Percentiles rank a stretch among this genome's conserved stretches.
phyloP scores from a whole-genome alignment of 495 filamentous ascomycete genomes.

The Jackrogersella multiformis region DNA sequence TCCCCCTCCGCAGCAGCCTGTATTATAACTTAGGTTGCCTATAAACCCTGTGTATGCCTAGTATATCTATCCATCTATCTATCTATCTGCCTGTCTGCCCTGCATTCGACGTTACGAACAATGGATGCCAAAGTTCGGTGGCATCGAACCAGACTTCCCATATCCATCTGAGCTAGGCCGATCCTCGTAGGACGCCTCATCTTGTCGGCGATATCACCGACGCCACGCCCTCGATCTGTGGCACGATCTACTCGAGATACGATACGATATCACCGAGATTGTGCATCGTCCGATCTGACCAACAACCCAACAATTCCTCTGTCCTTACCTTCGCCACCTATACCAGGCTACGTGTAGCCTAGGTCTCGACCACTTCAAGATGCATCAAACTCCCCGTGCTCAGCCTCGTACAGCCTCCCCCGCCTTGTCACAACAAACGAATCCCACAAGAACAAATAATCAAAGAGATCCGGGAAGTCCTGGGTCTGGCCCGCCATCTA shows the following conservation, averaged over 20 bases:
- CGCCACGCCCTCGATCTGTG: constrained; percentile 14
- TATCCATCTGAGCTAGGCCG: constrained; percentile 38
- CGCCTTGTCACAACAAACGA: constrained; percentile 70
- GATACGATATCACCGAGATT: constrained; percentile 7
- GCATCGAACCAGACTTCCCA: constrained; percentile 41
- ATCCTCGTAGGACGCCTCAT: constrained; percentile 23
- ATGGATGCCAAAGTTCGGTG: constrained; percentile 52
- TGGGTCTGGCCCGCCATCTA: constrained; percentile 47
- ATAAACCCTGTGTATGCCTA: constrained; percentile 18
- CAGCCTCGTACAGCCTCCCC: constrained; percentile 71
- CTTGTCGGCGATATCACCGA: constrained; percentile 12
- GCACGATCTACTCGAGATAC: constrained; percentile 22
- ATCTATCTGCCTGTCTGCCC: too few species aligned
- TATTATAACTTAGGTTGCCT: background rate
- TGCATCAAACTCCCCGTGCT: constrained; percentile 87
- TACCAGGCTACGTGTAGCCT: constrained; percentile 21
- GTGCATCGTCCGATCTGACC: constrained; percentile 22
- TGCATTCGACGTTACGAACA: constrained; percentile 40
- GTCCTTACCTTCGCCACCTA: background rate
- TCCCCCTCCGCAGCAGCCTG: constrained; percentile 5
- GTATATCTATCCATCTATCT: too few species aligned
- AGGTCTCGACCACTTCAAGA: constrained; percentile 47
- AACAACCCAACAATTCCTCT: constrained; percentile 8
- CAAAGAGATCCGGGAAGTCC: constrained; percentile 66
- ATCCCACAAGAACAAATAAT: constrained; percentile 75